A percentile compares a stretch with the other conserved stretches of the same genome.
phyloP scores from a whole-genome alignment of 2,329 filamentous ascomycete species.

The Phoma sp. region DNA sequence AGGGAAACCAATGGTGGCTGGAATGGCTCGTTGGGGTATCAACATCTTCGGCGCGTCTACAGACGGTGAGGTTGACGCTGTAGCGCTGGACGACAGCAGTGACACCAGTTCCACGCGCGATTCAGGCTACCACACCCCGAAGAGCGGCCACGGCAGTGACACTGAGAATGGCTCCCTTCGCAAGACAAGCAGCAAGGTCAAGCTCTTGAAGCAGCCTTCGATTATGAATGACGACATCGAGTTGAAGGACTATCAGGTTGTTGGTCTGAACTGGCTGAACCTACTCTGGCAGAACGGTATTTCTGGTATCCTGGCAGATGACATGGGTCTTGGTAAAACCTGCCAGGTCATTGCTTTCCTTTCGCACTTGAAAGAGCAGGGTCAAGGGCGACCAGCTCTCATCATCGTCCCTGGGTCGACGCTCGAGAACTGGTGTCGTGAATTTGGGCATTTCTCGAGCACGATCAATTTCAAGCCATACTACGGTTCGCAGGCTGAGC shows the following conservation, averaged over 20 bases:
- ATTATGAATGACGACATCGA: constrained; percentile 77
- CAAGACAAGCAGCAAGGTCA: constrained; percentile 40
- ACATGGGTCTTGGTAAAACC: constrained; percentile 95
- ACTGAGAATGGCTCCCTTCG: constrained; percentile 56
- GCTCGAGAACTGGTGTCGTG: constrained; percentile 91
- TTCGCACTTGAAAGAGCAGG: constrained; percentile 77
- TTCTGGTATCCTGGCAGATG: constrained; percentile 91
- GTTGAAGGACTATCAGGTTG: constrained; percentile 92
- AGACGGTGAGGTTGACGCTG: constrained; percentile 66
- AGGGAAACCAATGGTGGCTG: constrained; percentile 68
- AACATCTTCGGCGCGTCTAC: constrained; percentile 66
- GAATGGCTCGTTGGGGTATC: constrained; percentile 72
- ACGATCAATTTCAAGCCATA: constrained; percentile 73
- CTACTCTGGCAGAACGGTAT: constrained; percentile 79
- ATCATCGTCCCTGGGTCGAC: constrained; percentile 93
- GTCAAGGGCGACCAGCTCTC: constrained; percentile 73
- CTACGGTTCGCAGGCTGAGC: constrained; percentile 72
- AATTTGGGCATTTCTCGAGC: constrained; percentile 88
- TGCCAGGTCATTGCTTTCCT: constrained; percentile 95
- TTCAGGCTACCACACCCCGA: constrained; percentile 71
- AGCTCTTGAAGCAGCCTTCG: constrained; percentile 70
- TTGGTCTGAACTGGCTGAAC: constrained; percentile 93
- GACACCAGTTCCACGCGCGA: constrained; percentile 58
- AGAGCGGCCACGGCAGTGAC: constrained; percentile 48
- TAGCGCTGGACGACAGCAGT: constrained; percentile 56